Evolutionary conservation across 2,329 filamentous ascomycete species (phyloP).

Genomic region (Fusarium devonianum): DNA sequence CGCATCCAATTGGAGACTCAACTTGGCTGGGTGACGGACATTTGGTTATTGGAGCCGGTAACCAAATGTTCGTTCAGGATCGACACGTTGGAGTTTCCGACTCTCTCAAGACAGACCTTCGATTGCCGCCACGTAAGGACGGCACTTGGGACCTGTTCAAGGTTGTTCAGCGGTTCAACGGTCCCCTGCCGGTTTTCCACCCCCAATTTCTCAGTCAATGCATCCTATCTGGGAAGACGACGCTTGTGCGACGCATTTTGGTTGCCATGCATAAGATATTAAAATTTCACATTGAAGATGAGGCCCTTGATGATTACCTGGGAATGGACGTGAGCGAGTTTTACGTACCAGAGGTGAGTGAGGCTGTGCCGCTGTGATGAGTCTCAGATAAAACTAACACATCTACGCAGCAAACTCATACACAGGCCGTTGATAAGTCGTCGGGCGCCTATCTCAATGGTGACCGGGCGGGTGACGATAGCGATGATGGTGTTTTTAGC

Average conservation of each 20-base stretch:
- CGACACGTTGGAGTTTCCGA: constrained; percentile 73
- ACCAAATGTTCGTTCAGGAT: constrained; percentile 87
- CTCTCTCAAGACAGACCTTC: constrained; percentile 61
- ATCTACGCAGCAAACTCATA: constrained; percentile 24
- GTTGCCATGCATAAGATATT: constrained; percentile 76
- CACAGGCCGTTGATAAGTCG: constrained; percentile 40
- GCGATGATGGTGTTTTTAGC: constrained; percentile 70
- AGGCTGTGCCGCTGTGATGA: not conserved
- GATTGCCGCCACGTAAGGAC: constrained; percentile 56
- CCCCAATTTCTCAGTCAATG: constrained; percentile 90
- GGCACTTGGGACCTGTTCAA: constrained; percentile 77
- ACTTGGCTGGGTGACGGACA: constrained; percentile 89
- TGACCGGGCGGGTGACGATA: constrained; percentile 49
- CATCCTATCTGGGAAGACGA: constrained; percentile 79
- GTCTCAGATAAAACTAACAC: constrained; percentile 9
- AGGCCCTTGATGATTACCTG: constrained; percentile 79
- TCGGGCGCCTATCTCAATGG: constrained; percentile 50
- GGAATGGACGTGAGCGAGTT: constrained; percentile 70
- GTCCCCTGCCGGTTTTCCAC: constrained; percentile 87
- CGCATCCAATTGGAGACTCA: constrained; percentile 90
- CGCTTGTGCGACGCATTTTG: constrained; percentile 75
- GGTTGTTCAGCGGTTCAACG: constrained; percentile 83
- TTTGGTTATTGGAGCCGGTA: constrained; percentile 86
- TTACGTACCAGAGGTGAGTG: constrained; percentile 49
- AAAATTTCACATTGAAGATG: constrained; percentile 84